Percentiles rank a stretch among this genome's conserved stretches.
phyloP scores from a whole-genome alignment of 495 filamentous ascomycete species.

The Penicillium taxi region DNA sequence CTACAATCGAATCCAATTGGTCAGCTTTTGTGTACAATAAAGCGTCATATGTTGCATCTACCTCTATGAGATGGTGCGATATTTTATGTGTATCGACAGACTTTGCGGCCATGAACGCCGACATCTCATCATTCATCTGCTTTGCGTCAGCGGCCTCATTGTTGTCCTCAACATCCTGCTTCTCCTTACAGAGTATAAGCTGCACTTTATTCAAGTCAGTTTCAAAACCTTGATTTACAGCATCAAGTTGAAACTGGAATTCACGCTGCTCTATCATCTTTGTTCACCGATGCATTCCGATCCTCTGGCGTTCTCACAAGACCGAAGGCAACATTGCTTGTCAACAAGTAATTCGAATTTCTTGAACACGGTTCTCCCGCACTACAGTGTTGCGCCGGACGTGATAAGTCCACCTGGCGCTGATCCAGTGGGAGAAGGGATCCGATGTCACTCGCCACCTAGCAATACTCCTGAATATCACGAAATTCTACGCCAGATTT shows the following conservation, averaged over 20 bases:
- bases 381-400: too few relatives aligned
- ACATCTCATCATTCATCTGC: background rate
- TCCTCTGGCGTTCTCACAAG: too few relatives aligned
- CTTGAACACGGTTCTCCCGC: too few relatives aligned
- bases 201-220: background rate
- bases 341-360: too few relatives aligned
- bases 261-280: background rate
- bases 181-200: background rate
- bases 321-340: too few relatives aligned
- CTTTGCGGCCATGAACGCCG: background rate
- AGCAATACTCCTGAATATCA: too few relatives aligned
- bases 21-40: slow-evolving; percentile 1
- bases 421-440: too few relatives aligned
- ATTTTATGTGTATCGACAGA: background rate
- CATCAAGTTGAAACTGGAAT: slow-evolving; percentile 1
- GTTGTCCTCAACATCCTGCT: background rate
- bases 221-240: slow-evolving; percentile 1
- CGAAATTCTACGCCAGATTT: too few relatives aligned
- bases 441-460: too few relatives aligned
- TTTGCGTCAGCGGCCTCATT: background rate
- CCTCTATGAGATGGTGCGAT: background rate
- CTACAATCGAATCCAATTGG: slow-evolving; percentile 1
- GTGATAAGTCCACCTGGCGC: too few relatives aligned
- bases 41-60: slow-evolving; percentile 2
- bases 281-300: too few relatives aligned